These are phyloP conservation scores for Sphagnurus paluster DNA, from an alignment of 1,284 basidiomycete genomes.

Conservation along the genomic window DNA sequence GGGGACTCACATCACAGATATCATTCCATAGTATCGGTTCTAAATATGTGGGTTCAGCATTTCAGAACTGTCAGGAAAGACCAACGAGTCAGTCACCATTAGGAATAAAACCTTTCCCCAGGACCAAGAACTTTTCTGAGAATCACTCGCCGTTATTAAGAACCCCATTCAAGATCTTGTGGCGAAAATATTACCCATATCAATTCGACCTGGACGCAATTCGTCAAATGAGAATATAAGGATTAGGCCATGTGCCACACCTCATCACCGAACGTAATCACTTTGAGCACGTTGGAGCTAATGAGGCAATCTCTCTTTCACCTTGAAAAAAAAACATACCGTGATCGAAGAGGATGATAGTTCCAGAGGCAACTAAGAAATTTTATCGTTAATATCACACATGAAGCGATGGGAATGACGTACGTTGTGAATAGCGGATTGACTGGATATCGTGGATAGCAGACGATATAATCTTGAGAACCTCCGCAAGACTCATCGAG, in stretches of 20 bases:
- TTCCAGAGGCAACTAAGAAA: conserved; percentile 44
- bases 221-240: background rate
- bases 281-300: conserved; percentile 29
- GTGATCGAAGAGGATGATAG: conserved; percentile 54
- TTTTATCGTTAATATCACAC: background rate
- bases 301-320: background rate
- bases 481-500: conserved; percentile 11
- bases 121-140: conserved; percentile 47
- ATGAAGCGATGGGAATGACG: conserved; percentile 16
- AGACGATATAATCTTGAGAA: conserved; percentile 3
- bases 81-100: conserved; percentile 41
- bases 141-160: conserved; percentile 9
- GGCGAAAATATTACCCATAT: conserved; percentile 45
- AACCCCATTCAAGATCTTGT: background rate
- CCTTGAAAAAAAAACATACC: conserved; percentile 33
- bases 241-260: conserved; percentile 28
- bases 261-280: conserved; percentile 53
- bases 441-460: conserved; percentile 34
- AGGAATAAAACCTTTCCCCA: conserved; percentile 51
- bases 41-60: conserved; percentile 21
- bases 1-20: conserved; percentile 46
- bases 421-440: conserved; percentile 40
- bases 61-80: too few relatives aligned
- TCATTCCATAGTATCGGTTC: conserved; percentile 58
- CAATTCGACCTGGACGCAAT: conserved; percentile 40